Conservation (phyloP, 2,329 filamentous ascomycete genomes). For the Cladosporium phlei region DNA sequence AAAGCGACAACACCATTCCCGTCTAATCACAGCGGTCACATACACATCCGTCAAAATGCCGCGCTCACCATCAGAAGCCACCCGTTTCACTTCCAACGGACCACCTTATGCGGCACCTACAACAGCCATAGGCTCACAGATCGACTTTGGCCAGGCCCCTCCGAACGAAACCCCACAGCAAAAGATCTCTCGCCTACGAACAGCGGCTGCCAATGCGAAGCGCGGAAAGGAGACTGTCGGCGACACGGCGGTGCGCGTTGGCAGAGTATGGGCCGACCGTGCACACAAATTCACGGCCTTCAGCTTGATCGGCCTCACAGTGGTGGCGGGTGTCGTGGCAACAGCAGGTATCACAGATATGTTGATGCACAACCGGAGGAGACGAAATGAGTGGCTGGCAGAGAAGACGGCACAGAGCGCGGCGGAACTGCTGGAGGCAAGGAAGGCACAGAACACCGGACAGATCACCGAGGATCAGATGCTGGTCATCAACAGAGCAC, state of each 20-base stretch:
- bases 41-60: slow-evolving; percentile 39
- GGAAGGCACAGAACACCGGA: slow-evolving; percentile 39
- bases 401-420: slow-evolving; percentile 46
- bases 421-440: slow-evolving; percentile 41
- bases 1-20: not conserved
- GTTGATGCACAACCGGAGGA: slow-evolving; percentile 62
- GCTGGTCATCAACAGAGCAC: slow-evolving; percentile 53
- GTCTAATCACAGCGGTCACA: not conserved
- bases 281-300: slow-evolving; percentile 58
- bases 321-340: slow-evolving; percentile 56
- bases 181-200: slow-evolving; percentile 49
- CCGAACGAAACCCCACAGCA: slow-evolving; percentile 50
- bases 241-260: slow-evolving; percentile 51
- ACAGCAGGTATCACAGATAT: slow-evolving; percentile 62
- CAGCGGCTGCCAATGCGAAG: slow-evolving; percentile 44
- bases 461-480: slow-evolving; percentile 47
- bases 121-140: slow-evolving; percentile 21
- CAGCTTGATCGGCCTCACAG: slow-evolving; percentile 57
- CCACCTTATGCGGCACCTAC: slow-evolving; percentile 33
- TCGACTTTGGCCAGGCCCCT: slow-evolving; percentile 33
- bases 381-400: slow-evolving; percentile 57
- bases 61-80: slow-evolving; percentile 72
- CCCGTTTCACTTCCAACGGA: slow-evolving; percentile 67
- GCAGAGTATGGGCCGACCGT: slow-evolving; percentile 55
- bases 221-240: slow-evolving; percentile 48